Base-by-base conservation (phyloP, 192 early-diverging fungal species). In the Coemansia sp. region DNA sequence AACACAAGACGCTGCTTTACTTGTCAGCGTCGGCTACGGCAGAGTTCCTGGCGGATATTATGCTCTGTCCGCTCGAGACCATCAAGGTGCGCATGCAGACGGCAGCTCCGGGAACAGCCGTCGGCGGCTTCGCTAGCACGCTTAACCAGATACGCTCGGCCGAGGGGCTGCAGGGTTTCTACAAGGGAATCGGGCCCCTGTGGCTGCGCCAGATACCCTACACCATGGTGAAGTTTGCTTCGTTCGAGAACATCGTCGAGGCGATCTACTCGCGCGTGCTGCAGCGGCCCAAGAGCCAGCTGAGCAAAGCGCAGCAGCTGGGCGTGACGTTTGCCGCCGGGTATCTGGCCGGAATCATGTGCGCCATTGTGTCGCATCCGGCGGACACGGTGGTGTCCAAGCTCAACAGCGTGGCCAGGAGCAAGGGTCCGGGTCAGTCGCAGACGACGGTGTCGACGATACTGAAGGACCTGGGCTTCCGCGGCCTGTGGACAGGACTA, bases 291-390 rank as follows among this genome's bases (percentile, higher is more conserved):
- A 84, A 87, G 59, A 46, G 70, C 27, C 38, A 79, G 15, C 88
- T 84, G 68, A 81, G 81, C 59, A 84, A 85, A 62, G 23, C 66
- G 13, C 69, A 85, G 55, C 86, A 87, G 69, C 74, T 87, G 47
- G 84, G 83, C 45, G 83, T 91, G 19, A 84, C 87, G 39, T 89
- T 90, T 59, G 81, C 82, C 6, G 89, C 85, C 60, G 91, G 91
- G 45, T 90, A 91, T 69, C 79, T 85, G 65, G 89, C 89, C 33
- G 91, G 91, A 59, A 75, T 93, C 39, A 71, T 87, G 23, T 87
- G 86, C 72, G 91, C 91, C 55, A 80, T 91, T 57, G 86, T 93
- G 34, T 90, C 87, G 42, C 91, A 93, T 63, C 91, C 91, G 7
- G 91, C 91, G 12, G 91, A 93, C 69, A 85, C 88, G 0, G 48